Conservation (phyloP, 805 yeast genomes). For the Barnettozyma botsteinii region DNA sequence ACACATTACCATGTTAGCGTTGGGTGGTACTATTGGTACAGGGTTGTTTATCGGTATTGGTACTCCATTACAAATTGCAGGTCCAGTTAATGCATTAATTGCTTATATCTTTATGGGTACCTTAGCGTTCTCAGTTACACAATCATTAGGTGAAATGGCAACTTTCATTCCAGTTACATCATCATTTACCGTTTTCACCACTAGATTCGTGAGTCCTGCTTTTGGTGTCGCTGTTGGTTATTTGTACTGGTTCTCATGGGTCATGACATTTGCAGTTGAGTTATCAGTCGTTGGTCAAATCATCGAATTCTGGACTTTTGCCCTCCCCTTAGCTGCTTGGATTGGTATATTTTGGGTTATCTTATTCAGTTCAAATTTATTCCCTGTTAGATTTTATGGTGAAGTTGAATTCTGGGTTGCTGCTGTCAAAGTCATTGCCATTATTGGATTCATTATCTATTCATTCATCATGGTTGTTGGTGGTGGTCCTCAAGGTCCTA, state of each 20-base stretch:
- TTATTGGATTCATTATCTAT: slow-evolving; percentile 64
- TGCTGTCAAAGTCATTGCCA: slow-evolving; percentile 58
- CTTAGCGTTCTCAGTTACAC: slow-evolving; percentile 60
- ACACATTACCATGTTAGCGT: slow-evolving; percentile 69
- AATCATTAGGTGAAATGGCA: slow-evolving; percentile 77
- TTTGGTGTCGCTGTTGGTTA: slow-evolving; percentile 69
- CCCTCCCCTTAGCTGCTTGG: slow-evolving; percentile 71
- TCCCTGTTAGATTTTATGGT: slow-evolving; percentile 68
- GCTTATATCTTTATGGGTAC: slow-evolving; percentile 65
- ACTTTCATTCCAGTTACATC: slow-evolving; percentile 67
- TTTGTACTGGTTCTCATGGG: slow-evolving; percentile 75
- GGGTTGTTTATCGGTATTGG: slow-evolving; percentile 68
- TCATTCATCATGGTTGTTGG: slow-evolving; percentile 71
- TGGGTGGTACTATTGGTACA: slow-evolving; percentile 78
- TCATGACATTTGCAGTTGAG: slow-evolving; percentile 70
- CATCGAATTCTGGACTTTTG: slow-evolving; percentile 56
- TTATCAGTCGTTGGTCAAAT: slow-evolving; percentile 67
- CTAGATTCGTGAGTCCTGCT: slow-evolving; percentile 61
- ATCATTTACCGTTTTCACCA: slow-evolving; percentile 64
- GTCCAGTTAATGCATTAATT: slow-evolving; percentile 64
- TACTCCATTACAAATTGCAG: slow-evolving; percentile 50
- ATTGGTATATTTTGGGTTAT: slow-evolving; percentile 59
- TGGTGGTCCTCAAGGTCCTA: slow-evolving; percentile 61
- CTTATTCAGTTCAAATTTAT: slow-evolving; percentile 46
- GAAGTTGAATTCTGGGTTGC: slow-evolving; percentile 77